phyloP scores from a whole-genome alignment of 1,284 basidiomycete genomes.

The Coniophora puteana region DNA sequence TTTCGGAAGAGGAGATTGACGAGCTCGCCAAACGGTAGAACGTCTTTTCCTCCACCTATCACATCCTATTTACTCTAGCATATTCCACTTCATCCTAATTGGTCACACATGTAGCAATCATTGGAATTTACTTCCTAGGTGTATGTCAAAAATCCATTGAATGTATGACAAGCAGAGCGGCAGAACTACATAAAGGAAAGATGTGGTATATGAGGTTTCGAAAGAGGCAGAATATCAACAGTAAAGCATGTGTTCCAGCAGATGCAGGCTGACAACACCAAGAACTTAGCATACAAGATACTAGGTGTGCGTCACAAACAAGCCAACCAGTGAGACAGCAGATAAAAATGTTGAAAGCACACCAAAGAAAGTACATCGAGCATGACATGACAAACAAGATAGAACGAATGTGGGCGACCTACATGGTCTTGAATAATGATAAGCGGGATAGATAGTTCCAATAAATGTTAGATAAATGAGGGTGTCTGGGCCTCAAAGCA shows the following conservation, averaged over 20 bases:
- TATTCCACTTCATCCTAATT: conserved; percentile 5
- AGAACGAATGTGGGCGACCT: conserved; percentile 3
- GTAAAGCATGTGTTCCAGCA: no score
- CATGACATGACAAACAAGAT: conserved; percentile 3
- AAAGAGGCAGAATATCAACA: no score
- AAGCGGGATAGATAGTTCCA: no score
- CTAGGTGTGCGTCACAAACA: no score
- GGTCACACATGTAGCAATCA: not conserved
- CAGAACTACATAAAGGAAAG: no score
- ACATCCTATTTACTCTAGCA: not conserved
- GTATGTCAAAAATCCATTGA: not conserved
- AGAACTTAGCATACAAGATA: no score
- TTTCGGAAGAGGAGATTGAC: conserved; percentile 79
- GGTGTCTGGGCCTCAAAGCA: no score
- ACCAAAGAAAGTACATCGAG: conserved; percentile 6
- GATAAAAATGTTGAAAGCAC: conserved; percentile 22
- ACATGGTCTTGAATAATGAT: no score
- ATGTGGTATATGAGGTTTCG: no score
- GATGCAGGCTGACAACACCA: no score
- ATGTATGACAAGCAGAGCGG: not conserved
- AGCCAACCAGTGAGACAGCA: conserved; percentile 8
- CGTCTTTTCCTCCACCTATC: not conserved
- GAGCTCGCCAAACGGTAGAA: conserved; percentile 39
- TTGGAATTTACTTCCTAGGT: not conserved
- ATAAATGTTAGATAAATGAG: no score